Evolutionary conservation across 208 protist genomes (phyloP).

Genomic region (Crithidia bombi): DNA sequence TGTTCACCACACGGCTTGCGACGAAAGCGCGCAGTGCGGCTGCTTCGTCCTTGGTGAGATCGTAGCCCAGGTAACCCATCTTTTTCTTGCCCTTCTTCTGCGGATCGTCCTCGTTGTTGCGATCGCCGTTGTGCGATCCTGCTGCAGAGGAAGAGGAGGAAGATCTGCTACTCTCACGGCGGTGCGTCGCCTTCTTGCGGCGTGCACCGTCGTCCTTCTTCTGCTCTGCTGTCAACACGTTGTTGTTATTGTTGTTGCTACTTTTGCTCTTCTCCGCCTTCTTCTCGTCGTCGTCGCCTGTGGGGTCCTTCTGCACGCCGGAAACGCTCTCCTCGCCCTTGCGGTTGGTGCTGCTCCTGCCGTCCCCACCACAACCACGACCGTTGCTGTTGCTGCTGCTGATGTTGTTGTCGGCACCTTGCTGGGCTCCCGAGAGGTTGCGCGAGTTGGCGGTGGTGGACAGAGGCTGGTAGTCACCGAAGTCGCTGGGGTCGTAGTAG

Average conservation of each 20-base stretch:
- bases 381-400: conserved; percentile 13
- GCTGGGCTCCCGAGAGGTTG: neutral
- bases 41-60: conserved; percentile 76
- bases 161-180: conserved; percentile 3
- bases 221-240: neutral
- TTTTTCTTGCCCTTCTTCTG: conserved; percentile 51
- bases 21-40: conserved; percentile 68
- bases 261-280: neutral
- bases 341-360: conserved; percentile 9
- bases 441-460: neutral
- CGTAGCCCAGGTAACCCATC: conserved; percentile 84
- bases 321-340: neutral
- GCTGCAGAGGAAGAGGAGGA: neutral
- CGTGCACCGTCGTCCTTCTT: conserved; percentile 1
- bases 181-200: conserved; percentile 3
- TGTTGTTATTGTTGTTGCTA: neutral
- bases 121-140: conserved; percentile 2
- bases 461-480: neutral
- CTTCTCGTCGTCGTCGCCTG: conserved; percentile 7
- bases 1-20: conserved; percentile 23
- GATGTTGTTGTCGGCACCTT: conserved; percentile 11
- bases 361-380: neutral
- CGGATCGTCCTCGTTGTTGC: conserved; percentile 18
- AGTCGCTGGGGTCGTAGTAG: conserved; percentile 21
- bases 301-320: conserved; percentile 2